Percentiles rank a stretch among this genome's conserved stretches.
These are phyloP conservation scores for Colletotrichum sp. DNA, from an alignment of 2,329 filamentous ascomycete genomes.

Conservation along the genomic window DNA sequence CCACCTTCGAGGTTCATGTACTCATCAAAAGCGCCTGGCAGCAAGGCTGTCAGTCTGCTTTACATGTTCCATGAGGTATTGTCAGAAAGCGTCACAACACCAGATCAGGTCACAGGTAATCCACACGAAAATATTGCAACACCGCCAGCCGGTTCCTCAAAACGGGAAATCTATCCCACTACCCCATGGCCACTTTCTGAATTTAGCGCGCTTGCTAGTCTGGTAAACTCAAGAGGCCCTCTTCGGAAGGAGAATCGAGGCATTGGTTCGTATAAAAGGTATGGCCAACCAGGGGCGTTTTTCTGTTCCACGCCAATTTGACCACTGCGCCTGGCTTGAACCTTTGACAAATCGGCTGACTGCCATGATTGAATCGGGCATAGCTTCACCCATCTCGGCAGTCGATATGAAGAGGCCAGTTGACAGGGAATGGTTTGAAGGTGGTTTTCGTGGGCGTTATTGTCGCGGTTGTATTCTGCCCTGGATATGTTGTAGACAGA, in stretches of 20 bases:
- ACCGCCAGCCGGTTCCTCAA: not conserved
- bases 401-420: too few species aligned
- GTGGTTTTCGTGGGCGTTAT: rapidly evolving
- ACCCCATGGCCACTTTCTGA: not conserved
- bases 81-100: not conserved
- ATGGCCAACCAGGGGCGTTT: too few species aligned
- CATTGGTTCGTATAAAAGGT: not conserved
- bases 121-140: not conserved
- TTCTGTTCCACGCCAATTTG: not conserved
- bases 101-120: not conserved
- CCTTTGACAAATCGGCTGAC: not conserved
- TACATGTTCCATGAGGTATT: not conserved
- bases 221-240: not conserved
- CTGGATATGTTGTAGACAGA: rapidly evolving
- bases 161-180: not conserved
- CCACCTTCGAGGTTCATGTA: not conserved
- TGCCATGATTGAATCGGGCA: not conserved
- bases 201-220: not conserved
- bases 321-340: too few species aligned
- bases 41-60: not conserved
- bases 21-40: not conserved
- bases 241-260: not conserved
- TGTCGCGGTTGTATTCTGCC: not conserved
- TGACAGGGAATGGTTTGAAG: too few species aligned
- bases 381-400: too few species aligned